A percentile compares a stretch with the other conserved stretches of the same genome.
These are phyloP conservation scores for Stevia rebaudiana DNA, from an alignment of 140 eudicot species.

Conservation along the genomic window DNA sequence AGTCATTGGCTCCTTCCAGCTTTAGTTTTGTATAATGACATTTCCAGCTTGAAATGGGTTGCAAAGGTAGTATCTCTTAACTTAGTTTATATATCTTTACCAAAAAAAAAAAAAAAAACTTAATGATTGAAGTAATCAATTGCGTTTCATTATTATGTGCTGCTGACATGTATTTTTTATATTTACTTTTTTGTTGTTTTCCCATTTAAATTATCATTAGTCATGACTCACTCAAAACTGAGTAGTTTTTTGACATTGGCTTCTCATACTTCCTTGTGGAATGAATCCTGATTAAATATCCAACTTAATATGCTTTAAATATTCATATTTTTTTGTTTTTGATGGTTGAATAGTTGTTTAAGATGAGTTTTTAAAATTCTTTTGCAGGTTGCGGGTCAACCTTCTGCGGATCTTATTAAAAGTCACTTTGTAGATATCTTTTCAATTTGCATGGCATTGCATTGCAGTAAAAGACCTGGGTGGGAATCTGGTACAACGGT, in stretches of 20 bases:
- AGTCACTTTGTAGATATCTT: constrained; percentile 82
- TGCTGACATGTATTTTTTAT: background rate
- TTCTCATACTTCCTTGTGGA: background rate
- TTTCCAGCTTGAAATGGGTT: constrained; percentile 60
- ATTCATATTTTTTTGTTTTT: constrained; percentile 1
- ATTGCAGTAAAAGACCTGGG: constrained; percentile 75
- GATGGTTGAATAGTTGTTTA: background rate
- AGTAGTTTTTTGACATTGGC: background rate
- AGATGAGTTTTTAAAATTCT: constrained; percentile 16
- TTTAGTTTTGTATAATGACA: constrained; percentile 59
- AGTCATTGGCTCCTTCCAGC: constrained; percentile 98
- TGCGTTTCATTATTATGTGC: background rate
- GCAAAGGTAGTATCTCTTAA: constrained; percentile 53
- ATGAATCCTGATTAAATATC: background rate
- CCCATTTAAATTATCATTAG: background rate
- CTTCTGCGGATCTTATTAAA: constrained; percentile 56
- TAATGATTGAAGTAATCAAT: no score
- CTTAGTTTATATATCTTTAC: constrained; percentile 8
- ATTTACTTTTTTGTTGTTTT: constrained; percentile 4
- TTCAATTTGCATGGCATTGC: constrained; percentile 78
- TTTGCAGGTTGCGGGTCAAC: constrained; percentile 62
- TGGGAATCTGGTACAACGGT: constrained; percentile 66
- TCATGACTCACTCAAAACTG: background rate
- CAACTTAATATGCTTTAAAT: background rate
- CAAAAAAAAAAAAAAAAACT: no score